Evolutionary conservation across 2,329 filamentous ascomycete species (phyloP), one percentile per base, ranked within the genome.

Genomic region (Chaetoscypha palmicola): DNA sequence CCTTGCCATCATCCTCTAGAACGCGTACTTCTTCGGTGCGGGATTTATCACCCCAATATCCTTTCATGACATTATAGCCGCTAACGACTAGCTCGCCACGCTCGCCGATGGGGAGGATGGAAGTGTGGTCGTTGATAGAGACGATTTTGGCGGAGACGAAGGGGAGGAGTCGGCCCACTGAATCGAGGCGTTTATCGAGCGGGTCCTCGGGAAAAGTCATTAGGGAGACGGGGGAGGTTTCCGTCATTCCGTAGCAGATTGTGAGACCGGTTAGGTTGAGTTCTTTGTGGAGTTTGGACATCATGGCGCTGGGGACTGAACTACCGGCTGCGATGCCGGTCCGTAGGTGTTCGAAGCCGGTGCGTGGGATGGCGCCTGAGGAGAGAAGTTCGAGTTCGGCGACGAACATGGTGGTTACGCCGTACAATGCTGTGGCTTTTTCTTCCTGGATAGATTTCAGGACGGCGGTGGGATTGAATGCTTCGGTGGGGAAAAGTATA

Each of bases 341-440:
- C 33, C 81, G 73, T 4, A 97, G 70, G 50, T 78, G 62, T 40
- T 79, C 64, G 58, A 85, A 83, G 0, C 79, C 79, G 43, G 71
- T 64, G 24, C 67, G 48, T 0, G 66, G 50, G 33, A 60, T 17
- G 2, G 55, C 60, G 12, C 71, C 69, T 19, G 69, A 65, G 22
- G 79, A 71, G 5, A 96, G 73, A 1, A 90, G 74, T 53, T 94
- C 87, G 3, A 97, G 74, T 58, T 94, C 81, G 20, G 90, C 82
- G n/a, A 83, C 76, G 57, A 95, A 91, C 92, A 97, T 98, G 41
- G 91, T 97, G 3, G 87, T 79, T 0, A 97, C 91, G 45, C 91
- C 90, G 63, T 96, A 92, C 0, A 96, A 74, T 0, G 74, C 78
- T 1, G 77, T 80, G 19, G 76, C 78, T 9, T 65, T 63, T 50